Conservation (phyloP, 1,284 basidiomycete species). For the Trichosporon asahii region DNA sequence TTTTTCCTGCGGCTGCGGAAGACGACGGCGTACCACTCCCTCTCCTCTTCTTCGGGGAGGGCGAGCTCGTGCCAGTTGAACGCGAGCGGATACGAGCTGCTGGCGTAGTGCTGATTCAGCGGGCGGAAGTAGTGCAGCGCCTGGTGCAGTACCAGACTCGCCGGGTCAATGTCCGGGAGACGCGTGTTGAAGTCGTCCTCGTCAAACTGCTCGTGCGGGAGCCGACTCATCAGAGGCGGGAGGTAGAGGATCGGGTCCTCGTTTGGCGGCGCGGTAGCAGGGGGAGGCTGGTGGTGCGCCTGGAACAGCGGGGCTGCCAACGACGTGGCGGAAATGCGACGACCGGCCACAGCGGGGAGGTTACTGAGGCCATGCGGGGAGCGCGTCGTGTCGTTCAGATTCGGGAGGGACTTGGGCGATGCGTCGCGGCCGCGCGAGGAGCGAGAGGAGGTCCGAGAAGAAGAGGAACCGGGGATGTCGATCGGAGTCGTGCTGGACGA, state of each 20-base stretch:
- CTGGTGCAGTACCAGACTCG: constrained; percentile 76
- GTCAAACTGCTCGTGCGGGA: constrained; percentile 44
- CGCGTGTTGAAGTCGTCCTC: constrained; percentile 64
- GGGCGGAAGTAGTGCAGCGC: constrained; percentile 75
- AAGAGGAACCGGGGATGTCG: not conserved
- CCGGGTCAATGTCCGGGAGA: constrained; percentile 75
- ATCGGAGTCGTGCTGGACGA: not conserved
- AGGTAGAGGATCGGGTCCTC: constrained; percentile 65
- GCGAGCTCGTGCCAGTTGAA: constrained; percentile 81
- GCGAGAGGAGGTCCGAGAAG: not conserved
- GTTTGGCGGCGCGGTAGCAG: constrained; percentile 54
- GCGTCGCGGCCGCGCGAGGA: constrained; percentile 21
- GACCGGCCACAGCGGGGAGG: constrained; percentile 19
- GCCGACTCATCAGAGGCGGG: constrained; percentile 71
- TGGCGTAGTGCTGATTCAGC: constrained; percentile 62
- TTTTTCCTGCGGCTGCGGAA: constrained; percentile 74
- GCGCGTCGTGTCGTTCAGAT: constrained; percentile 20
- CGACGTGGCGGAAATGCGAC: constrained; percentile 18
- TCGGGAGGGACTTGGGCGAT: constrained; percentile 21
- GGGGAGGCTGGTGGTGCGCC: constrained; percentile 59
- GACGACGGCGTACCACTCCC: constrained; percentile 86
- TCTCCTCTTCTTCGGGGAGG: constrained; percentile 37
- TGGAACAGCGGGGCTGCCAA: constrained; percentile 25
- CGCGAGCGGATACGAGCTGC: constrained; percentile 61
- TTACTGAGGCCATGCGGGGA: constrained; percentile 11